phyloP scores from a whole-genome alignment of 116 monocot species.

The Trichopus zeylanicus region DNA sequence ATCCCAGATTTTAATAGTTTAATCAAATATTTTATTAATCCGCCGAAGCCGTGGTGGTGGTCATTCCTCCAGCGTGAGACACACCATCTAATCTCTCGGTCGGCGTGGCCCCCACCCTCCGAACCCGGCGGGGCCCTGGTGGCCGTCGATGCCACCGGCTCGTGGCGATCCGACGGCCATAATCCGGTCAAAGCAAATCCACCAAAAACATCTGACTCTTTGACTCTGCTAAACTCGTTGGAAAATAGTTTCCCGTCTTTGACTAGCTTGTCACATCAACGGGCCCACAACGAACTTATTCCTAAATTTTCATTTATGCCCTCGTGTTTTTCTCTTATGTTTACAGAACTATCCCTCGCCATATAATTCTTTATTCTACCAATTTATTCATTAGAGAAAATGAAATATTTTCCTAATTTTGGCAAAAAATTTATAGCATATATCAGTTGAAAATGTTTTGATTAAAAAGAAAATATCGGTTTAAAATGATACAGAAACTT shows the following conservation, averaged over 20 bases:
- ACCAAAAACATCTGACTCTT: background rate
- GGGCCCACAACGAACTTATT: background rate
- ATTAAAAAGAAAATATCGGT: too few relatives aligned
- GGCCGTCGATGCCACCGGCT: background rate
- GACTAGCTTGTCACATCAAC: conserved; percentile 13
- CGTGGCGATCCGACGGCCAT: background rate
- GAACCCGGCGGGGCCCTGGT: background rate
- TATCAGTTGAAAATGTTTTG: too few relatives aligned
- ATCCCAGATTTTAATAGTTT: too few relatives aligned
- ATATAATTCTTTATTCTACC: background rate
- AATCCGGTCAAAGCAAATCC: conserved; percentile 1
- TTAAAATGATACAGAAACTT: too few relatives aligned
- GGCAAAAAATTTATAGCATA: background rate
- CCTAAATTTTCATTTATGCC: background rate
- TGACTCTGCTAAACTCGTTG: conserved; percentile 8
- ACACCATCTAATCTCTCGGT: background rate
- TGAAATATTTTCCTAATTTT: background rate
- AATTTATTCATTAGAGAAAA: background rate
- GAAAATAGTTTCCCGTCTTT: conserved; percentile 13
- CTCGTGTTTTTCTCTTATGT: background rate
- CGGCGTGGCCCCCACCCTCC: background rate
- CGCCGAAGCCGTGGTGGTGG: too few relatives aligned
- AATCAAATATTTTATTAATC: too few relatives aligned
- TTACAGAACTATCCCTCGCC: background rate
- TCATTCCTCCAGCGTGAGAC: background rate